These are phyloP conservation scores for Mycena alexandri DNA, from an alignment of 768 basidiomycete species.

Conservation along the genomic window DNA sequence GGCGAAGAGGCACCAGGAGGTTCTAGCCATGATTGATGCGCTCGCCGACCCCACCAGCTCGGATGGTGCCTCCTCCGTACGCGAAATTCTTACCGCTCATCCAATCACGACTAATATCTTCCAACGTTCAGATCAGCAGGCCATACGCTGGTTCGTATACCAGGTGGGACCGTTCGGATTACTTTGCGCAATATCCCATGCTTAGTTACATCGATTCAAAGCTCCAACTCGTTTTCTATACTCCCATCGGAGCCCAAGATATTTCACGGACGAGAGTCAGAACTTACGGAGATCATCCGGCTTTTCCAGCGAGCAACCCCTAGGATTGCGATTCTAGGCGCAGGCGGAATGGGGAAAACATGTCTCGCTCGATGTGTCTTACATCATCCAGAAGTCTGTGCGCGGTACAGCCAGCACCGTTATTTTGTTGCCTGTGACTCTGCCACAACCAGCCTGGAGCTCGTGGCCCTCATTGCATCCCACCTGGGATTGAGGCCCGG, in stretches of 20 bases:
- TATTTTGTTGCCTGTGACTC: conserved; percentile 16
- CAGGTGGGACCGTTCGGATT: background rate
- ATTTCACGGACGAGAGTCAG: background rate
- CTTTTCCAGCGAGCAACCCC: background rate
- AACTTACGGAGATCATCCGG: background rate
- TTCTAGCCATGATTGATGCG: background rate
- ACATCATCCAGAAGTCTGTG: background rate
- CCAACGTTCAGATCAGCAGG: background rate
- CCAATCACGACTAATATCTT: background rate
- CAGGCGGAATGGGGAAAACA: conserved; percentile 6
- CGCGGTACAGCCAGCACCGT: background rate
- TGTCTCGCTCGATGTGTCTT: background rate
- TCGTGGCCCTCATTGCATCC: background rate
- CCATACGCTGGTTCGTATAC: background rate
- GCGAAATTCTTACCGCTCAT: background rate
- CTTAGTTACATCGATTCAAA: background rate
- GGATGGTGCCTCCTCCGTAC: background rate
- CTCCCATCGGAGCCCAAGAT: background rate
- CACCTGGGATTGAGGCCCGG: background rate
- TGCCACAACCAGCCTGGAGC: background rate
- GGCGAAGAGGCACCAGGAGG: background rate
- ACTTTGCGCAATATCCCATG: background rate
- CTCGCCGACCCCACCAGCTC: background rate
- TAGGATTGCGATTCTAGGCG: background rate
- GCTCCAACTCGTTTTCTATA: background rate